phyloP scores from a whole-genome alignment of 2,329 filamentous ascomycete genomes.

The Stemphylium lycopersici region DNA sequence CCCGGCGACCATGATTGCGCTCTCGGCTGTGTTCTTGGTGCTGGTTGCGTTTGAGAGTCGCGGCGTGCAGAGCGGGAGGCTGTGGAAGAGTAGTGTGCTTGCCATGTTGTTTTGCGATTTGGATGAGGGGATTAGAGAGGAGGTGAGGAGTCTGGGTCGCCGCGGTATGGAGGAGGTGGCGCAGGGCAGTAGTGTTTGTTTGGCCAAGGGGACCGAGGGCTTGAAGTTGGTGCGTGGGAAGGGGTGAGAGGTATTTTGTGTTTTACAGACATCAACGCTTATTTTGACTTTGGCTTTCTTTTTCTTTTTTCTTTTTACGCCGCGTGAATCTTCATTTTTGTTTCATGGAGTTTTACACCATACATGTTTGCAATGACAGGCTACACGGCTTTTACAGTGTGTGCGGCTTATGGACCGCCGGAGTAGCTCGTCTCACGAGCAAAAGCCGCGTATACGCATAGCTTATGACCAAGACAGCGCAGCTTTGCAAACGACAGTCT shows the following conservation, averaged over 20 bases:
- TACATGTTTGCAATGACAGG: no score
- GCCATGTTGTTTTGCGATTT: slow-evolving; percentile 17
- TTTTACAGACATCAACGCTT: no score
- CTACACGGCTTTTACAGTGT: no score
- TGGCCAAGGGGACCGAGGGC: background rate
- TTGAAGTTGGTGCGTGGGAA: background rate
- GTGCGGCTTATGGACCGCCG: no score
- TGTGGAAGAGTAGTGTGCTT: slow-evolving; percentile 18
- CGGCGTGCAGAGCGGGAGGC: slow-evolving; percentile 6
- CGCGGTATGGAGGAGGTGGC: slow-evolving; percentile 6
- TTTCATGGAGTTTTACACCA: no score
- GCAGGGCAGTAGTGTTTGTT: background rate
- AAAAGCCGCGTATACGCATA: no score
- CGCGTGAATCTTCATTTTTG: no score
- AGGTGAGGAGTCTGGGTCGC: background rate
- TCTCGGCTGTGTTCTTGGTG: slow-evolving; percentile 5
- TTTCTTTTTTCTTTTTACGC: no score
- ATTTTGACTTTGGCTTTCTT: no score
- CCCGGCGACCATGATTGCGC: slow-evolving; percentile 9
- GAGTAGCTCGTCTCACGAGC: no score
- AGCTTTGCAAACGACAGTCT: no score
- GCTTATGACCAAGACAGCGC: no score
- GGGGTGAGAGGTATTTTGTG: background rate
- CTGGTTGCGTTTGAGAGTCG: slow-evolving; percentile 14
- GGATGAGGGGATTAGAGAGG: background rate